Conservation (phyloP, 495 filamentous ascomycete species). For the Xylona heveae region DNA sequence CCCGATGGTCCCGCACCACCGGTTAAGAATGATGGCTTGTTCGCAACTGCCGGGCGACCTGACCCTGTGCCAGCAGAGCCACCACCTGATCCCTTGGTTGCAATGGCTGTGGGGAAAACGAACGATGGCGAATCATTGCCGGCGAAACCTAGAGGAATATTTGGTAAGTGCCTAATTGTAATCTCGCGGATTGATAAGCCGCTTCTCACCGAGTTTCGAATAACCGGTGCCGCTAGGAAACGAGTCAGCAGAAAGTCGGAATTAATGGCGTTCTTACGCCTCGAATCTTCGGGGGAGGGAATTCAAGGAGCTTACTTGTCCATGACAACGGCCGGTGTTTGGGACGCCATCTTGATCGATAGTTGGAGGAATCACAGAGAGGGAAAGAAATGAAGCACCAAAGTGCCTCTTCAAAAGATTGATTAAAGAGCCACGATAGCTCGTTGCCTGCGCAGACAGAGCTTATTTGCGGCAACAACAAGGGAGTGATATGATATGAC, state of each 20-base stretch:
- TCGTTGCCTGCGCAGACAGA: too few relatives aligned
- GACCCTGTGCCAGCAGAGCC: conserved; percentile 57
- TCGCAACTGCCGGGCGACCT: conserved; percentile 70
- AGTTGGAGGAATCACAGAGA: too few relatives aligned
- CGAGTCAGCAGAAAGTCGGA: conserved; percentile 10
- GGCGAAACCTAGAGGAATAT: conserved; percentile 53
- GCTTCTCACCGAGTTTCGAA: conserved; percentile 73
- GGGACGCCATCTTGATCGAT: conserved; percentile 67
- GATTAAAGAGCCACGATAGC: too few relatives aligned
- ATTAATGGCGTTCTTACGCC: too few relatives aligned
- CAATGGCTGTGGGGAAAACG: conserved; percentile 96
- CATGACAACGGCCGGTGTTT: conserved; percentile 99
- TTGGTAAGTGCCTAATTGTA: conserved; percentile 2
- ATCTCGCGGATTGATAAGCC: background rate
- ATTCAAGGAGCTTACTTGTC: conserved; percentile 70
- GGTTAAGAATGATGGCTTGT: conserved; percentile 89
- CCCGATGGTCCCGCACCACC: conserved; percentile 64
- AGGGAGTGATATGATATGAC: too few relatives aligned
- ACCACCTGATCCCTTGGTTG: conserved; percentile 61
- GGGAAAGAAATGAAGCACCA: too few relatives aligned
- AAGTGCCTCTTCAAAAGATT: too few relatives aligned
- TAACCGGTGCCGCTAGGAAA: conserved; percentile 79
- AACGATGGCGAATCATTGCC: conserved; percentile 98
- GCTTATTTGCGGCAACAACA: too few relatives aligned
- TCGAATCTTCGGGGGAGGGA: conserved; percentile 7